Conservation (phyloP, 2,329 filamentous ascomycete genomes). For the Endothia cerciana region DNA sequence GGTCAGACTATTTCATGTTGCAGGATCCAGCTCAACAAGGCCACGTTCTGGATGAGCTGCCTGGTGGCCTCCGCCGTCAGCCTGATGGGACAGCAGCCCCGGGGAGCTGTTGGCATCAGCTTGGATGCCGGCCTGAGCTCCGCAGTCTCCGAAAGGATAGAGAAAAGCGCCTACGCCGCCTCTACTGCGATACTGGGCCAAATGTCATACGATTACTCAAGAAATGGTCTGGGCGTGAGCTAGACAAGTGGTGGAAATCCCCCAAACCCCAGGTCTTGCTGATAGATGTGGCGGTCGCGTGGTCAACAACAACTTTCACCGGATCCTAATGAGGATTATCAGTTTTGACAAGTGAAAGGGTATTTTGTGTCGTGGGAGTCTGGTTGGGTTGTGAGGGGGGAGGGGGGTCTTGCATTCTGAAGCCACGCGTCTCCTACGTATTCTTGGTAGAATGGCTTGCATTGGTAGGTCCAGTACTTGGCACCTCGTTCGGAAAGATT, state of each 20-base stretch:
- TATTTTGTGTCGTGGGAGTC: not conserved
- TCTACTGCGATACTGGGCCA: not conserved
- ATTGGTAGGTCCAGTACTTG: not conserved
- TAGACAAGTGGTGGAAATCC: not conserved
- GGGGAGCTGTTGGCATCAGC: not conserved
- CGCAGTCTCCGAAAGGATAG: not conserved
- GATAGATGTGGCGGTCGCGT: not conserved
- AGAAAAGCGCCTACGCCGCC: not conserved
- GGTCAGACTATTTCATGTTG: accelerated
- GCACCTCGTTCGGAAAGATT: not conserved
- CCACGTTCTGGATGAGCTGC: accelerated
- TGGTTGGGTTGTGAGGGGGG: not conserved
- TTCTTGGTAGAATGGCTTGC: not conserved
- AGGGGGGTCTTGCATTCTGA: not conserved
- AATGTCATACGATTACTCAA: not conserved
- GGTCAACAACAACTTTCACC: not conserved
- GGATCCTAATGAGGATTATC: not conserved
- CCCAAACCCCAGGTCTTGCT: not conserved
- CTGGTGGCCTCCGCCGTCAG: not conserved
- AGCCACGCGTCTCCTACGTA: not conserved
- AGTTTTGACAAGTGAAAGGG: not conserved
- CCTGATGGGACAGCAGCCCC: not conserved
- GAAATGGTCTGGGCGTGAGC: accelerated
- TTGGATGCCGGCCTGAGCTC: not conserved
- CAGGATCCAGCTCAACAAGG: not conserved